phyloP scores from a whole-genome alignment of 2,329 filamentous ascomycete genomes.

The Fusarium newnesense region DNA sequence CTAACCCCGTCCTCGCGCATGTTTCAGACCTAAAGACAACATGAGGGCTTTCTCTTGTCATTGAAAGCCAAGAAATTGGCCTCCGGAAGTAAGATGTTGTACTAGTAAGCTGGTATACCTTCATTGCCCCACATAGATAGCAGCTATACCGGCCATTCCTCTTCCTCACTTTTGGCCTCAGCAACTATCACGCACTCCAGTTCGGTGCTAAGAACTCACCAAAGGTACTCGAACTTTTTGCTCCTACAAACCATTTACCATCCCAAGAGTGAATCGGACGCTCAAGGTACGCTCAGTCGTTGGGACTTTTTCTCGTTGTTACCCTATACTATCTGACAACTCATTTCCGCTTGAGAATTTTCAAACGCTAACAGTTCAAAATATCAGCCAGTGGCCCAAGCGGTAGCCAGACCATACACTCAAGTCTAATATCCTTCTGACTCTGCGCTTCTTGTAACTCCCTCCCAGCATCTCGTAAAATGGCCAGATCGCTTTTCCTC shows the following conservation, averaged over 20 bases:
- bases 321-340: background rate
- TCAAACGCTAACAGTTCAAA: no score
- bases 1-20: no score
- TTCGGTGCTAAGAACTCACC: no score
- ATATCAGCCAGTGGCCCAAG: no score
- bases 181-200: background rate
- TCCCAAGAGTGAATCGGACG: background rate
- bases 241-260: no score
- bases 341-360: background rate
- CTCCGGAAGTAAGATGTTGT: no score
- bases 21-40: no score
- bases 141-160: background rate
- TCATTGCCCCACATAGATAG: background rate
- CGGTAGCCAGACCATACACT: background rate
- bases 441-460: background rate
- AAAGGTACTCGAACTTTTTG: accelerated
- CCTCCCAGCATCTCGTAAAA: no score
- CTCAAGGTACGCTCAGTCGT: no score
- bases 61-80: accelerated
- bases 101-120: no score
- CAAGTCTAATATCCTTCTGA: background rate
- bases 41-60: accelerated
- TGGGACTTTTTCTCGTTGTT: background rate
- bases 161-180: no score
- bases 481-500: background rate